Base-by-base conservation (phyloP, 2,329 filamentous ascomycete species). In the Aspergillus pseudoglaucus region DNA sequence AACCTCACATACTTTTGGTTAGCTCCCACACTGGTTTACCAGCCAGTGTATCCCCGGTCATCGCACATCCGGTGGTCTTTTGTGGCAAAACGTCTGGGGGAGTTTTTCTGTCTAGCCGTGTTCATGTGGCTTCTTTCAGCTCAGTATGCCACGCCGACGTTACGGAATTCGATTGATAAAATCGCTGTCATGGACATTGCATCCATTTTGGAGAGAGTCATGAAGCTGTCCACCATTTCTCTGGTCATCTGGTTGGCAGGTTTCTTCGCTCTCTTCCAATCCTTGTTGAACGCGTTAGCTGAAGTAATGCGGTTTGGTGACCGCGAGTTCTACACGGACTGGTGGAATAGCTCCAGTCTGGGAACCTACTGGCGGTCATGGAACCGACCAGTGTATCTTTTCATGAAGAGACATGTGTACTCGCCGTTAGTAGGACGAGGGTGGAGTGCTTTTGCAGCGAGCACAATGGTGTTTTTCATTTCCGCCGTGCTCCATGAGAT, bases 1-100 rank as follows among this genome's bases (percentile, higher is more conserved):
- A 98, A 97, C 64, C 75, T 98, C 22, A 82, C 81, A 49, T 98
- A 97, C 71, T 98, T 98, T 68, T 97, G 93, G 91, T 91, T 90
- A 84, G 93, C 91, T 0, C 93, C 93, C 0, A 98, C 93, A 0
- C 78, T 98, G 45, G 86, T 97, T 40, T 98, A 98, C 67, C 93
- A 98, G 72, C 93, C 93, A 1, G 89, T 93, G 12, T 98, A 98
- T 66, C 93, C 93, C 17, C 86, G 90, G 39, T 90, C 88, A 5
- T 75, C 82, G 7, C 80, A 78, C 48, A 88, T 96, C 57, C 81
- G 93, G 53, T 96, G 90, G 90, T 66, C 80, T 3, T 98, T 95
- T 64, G 88, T 97, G 35, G 73, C 80, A 49, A 96, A 95, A 71
- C 82, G 93, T 14, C 65, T 91, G 40, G 80, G 79, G 42, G 93